These are phyloP conservation scores for Termitomyces eurrhizus DNA, from an alignment of 768 basidiomycete genomes.

Conservation along the genomic window DNA sequence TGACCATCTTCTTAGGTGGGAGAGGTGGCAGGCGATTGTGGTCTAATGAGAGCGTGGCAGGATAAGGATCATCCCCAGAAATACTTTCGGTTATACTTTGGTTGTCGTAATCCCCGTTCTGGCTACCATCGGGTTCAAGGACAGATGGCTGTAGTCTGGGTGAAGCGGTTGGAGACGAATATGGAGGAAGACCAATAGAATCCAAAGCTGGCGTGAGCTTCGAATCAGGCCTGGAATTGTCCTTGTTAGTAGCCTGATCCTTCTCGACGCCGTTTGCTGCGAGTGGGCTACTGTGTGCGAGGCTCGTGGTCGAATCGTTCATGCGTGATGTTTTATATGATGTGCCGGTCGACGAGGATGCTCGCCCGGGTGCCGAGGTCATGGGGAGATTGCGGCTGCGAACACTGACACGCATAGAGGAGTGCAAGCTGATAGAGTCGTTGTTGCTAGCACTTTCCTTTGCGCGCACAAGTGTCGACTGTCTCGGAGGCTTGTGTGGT, in stretches of 20 bases:
- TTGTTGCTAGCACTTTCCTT: slow-evolving; percentile 38
- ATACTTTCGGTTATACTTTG: slow-evolving; percentile 2
- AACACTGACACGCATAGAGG: slow-evolving; percentile 38
- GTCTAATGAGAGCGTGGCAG: slow-evolving; percentile 11
- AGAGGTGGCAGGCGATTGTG: slow-evolving; percentile 8
- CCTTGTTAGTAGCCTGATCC: slow-evolving; percentile 19
- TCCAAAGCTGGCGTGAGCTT: slow-evolving; percentile 56
- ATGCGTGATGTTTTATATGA: slow-evolving; percentile 45
- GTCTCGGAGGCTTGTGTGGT: slow-evolving; percentile 18
- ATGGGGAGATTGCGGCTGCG: slow-evolving; percentile 29
- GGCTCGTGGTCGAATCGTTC: slow-evolving; percentile 24
- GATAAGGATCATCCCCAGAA: not conserved
- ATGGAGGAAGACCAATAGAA: slow-evolving; percentile 14
- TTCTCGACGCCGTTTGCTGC: slow-evolving; percentile 14
- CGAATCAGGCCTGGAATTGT: slow-evolving; percentile 60
- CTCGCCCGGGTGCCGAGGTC: slow-evolving; percentile 2
- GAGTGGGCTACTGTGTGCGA: slow-evolving; percentile 4
- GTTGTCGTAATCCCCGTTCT: slow-evolving; percentile 6
- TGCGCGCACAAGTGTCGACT: slow-evolving; percentile 15
- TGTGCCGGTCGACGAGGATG: slow-evolving; percentile 25
- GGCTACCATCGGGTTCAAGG: slow-evolving; percentile 19
- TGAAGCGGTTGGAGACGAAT: slow-evolving; percentile 13
- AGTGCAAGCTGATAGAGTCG: slow-evolving; percentile 35
- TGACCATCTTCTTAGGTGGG: slow-evolving; percentile 7
- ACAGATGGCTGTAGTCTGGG: slow-evolving; percentile 19